Percentiles rank a stretch among this genome's conserved stretches.
These are phyloP conservation scores for Penstemon davidsonii DNA, from an alignment of 257 asterid genomes.

Conservation along the genomic window DNA sequence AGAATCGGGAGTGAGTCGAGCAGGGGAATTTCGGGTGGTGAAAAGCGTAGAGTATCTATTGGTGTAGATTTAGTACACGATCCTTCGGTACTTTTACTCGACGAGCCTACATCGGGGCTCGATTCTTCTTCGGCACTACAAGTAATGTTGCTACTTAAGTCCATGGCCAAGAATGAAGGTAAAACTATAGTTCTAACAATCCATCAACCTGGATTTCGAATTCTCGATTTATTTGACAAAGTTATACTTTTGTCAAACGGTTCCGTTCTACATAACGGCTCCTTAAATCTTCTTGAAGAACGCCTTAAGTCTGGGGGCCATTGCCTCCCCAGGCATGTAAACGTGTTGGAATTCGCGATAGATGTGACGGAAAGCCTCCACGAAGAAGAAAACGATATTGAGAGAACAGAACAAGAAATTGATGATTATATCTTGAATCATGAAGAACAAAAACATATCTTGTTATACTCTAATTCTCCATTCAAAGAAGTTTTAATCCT, in stretches of 20 bases:
- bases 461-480: conserved; percentile 42
- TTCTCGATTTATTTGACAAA: conserved; percentile 64
- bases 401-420: background rate
- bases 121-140: conserved; percentile 76
- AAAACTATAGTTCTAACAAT: conserved; percentile 69
- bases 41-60: conserved; percentile 72
- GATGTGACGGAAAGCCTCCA: conserved; percentile 50
- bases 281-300: conserved; percentile 55
- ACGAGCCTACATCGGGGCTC: conserved; percentile 89
- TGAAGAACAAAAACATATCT: conserved; percentile 9
- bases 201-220: conserved; percentile 81
- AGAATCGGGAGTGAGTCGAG: conserved; percentile 57
- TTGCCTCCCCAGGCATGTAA: conserved; percentile 60
- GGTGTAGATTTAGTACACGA: conserved; percentile 76
- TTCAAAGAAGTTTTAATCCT: conserved; percentile 51
- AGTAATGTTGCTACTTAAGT: conserved; percentile 48
- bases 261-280: conserved; percentile 59
- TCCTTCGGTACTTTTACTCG: conserved; percentile 68
- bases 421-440: background rate
- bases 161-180: conserved; percentile 55
- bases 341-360: conserved; percentile 73
- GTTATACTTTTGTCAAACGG: conserved; percentile 58
- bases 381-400: conserved; percentile 33
- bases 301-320: conserved; percentile 45
- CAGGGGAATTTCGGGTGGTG: conserved; percentile 77